Percentiles rank a stretch among this genome's conserved stretches.
Conservation (phyloP, 768 basidiomycete genomes). For the Termitomyces sp. region DNA sequence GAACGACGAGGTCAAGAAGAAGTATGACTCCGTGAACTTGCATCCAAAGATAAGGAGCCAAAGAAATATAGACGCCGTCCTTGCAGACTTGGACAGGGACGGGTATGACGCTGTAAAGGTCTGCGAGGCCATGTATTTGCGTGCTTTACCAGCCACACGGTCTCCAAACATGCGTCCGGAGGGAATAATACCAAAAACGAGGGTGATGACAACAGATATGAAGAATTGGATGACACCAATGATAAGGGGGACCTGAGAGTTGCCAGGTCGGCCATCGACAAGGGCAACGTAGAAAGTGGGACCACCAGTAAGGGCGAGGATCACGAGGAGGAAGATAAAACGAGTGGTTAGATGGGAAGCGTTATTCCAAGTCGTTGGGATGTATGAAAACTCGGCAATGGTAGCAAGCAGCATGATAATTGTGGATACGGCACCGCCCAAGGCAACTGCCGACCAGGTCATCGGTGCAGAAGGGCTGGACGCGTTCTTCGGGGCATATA, state of each 20-base stretch:
- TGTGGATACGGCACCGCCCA: constrained; percentile 95
- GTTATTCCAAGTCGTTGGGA: constrained; percentile 99
- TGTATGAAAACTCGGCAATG: constrained; percentile 92
- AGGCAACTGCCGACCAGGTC: constrained; percentile 92
- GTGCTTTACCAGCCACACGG: constrained; percentile 93
- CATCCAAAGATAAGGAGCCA: constrained; percentile 96
- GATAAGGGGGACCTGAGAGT: constrained; percentile 78
- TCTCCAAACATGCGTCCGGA: constrained; percentile 99
- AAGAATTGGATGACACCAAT: constrained; percentile 93
- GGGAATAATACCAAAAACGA: constrained; percentile 85
- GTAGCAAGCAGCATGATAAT: constrained; percentile 94
- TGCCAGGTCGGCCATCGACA: constrained; percentile 64
- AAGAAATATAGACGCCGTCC: constrained; percentile 79
- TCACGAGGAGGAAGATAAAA: constrained; percentile 86
- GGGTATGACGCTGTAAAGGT: constrained; percentile 99
- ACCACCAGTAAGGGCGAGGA: constrained; percentile 88
- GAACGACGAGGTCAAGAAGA: constrained; percentile 98
- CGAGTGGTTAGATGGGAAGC: constrained; percentile 95
- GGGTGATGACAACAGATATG: constrained; percentile 79
- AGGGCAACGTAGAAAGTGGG: constrained; percentile 93
- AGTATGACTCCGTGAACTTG: constrained; percentile 97
- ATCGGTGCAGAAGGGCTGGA: constrained; percentile 77
- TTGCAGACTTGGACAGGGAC: constrained; percentile 63
- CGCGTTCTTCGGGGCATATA: constrained; percentile 76
- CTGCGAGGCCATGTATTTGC: constrained; percentile 98